Evolutionary conservation across 305 asterid species (phyloP).

Genomic region (Plantago coronopus): DNA sequence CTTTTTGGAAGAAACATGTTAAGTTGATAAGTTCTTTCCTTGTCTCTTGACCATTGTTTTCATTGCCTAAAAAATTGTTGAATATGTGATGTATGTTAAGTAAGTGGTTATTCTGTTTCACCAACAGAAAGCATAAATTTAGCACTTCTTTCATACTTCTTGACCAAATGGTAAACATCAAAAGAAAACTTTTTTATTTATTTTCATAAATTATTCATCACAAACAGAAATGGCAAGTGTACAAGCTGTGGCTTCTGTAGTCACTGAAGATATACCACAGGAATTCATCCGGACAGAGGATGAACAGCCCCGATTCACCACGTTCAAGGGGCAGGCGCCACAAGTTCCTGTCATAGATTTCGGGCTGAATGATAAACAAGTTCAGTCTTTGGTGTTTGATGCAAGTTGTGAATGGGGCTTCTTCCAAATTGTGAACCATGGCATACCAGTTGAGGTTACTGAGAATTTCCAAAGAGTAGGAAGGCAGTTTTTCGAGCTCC

Average conservation of each 20-base stretch:
- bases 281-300: constrained; percentile 52
- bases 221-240: constrained; percentile 19
- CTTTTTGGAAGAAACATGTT: not conserved
- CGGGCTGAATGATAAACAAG: constrained; percentile 19
- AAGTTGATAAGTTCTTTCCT: not conserved
- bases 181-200: not conserved
- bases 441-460: constrained; percentile 44
- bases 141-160: not conserved
- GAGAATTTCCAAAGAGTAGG: constrained; percentile 51
- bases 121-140: not conserved
- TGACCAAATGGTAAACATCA: not conserved
- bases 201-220: not conserved
- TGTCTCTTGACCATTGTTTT: constrained; percentile 1
- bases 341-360: constrained; percentile 52
- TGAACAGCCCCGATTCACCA: constrained; percentile 63
- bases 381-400: constrained; percentile 25
- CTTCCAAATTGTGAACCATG: constrained; percentile 68
- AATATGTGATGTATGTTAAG: not conserved
- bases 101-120: constrained; percentile 1
- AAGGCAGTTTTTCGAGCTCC: constrained; percentile 52
- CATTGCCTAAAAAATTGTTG: not conserved
- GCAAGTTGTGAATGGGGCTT: constrained; percentile 61
- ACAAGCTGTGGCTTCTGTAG: constrained; percentile 24
- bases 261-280: constrained; percentile 40
- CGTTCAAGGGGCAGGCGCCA: constrained; percentile 31